Evolutionary conservation across 352 stramenopile species (phyloP).

Genomic region (Phytophthora europaea): DNA sequence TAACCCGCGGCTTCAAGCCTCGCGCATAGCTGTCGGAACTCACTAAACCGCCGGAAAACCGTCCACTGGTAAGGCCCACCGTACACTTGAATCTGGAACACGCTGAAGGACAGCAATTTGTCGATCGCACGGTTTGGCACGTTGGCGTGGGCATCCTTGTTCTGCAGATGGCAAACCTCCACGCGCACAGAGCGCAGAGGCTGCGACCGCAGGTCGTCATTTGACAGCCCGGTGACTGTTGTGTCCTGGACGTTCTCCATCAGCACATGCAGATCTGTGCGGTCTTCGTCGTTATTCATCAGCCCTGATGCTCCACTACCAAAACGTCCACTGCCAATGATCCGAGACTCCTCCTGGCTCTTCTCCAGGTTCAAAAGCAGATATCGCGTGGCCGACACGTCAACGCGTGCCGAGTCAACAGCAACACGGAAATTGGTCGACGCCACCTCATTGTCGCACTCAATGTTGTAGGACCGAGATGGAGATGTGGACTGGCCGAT

Average conservation of each 20-base stretch:
- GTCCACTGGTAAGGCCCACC: slow-evolving; percentile 89
- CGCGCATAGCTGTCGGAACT: slow-evolving; percentile 75
- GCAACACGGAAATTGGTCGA: slow-evolving; percentile 84
- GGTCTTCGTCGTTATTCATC: slow-evolving; percentile 67
- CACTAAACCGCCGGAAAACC: slow-evolving; percentile 87
- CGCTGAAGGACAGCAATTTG: slow-evolving; percentile 81
- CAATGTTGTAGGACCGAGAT: slow-evolving; percentile 72
- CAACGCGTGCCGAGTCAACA: slow-evolving; percentile 78
- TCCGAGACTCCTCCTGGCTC: slow-evolving; percentile 75
- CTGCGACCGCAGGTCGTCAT: slow-evolving; percentile 76
- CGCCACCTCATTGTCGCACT: slow-evolving; percentile 69
- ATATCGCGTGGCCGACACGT: slow-evolving; percentile 81
- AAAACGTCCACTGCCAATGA: slow-evolving; percentile 26
- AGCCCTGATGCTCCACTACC: slow-evolving; percentile 18
- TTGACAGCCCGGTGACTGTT: slow-evolving; percentile 76
- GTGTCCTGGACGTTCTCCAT: slow-evolving; percentile 89
- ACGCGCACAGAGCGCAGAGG: slow-evolving; percentile 83
- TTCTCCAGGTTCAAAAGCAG: slow-evolving; percentile 87
- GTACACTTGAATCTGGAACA: slow-evolving; percentile 88
- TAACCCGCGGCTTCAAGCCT: slow-evolving; percentile 60
- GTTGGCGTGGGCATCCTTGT: slow-evolving; percentile 88
- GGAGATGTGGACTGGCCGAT: slow-evolving; percentile 61
- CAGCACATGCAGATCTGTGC: slow-evolving; percentile 75
- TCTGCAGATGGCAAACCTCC: slow-evolving; percentile 88
- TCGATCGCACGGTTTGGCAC: slow-evolving; percentile 79